phyloP scores from a whole-genome alignment of 805 yeast species.

The Starmerella vitae region DNA sequence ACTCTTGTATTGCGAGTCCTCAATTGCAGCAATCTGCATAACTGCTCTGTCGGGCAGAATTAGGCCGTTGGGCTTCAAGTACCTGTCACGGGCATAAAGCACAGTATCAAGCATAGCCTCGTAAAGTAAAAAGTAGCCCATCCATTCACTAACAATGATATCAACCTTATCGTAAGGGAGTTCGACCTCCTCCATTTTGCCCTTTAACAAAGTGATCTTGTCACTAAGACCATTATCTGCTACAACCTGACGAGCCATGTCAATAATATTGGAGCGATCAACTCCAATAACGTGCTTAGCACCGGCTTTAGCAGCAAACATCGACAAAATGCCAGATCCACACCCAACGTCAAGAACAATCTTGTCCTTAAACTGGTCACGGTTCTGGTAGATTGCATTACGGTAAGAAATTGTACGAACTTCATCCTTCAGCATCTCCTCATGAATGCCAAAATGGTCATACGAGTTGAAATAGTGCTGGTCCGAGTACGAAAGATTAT shows the following conservation, averaged over 20 bases:
- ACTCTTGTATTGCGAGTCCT: slow-evolving; percentile 80
- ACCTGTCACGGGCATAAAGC: slow-evolving; percentile 82
- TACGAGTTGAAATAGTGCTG: slow-evolving; percentile 92
- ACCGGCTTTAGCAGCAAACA: slow-evolving; percentile 98
- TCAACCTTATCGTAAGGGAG: slow-evolving; percentile 83
- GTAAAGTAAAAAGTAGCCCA: slow-evolving; percentile 93
- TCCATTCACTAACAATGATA: slow-evolving; percentile 95
- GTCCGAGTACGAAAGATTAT: slow-evolving; percentile 31
- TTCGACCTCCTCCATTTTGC: slow-evolving; percentile 82
- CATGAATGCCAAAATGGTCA: slow-evolving; percentile 95
- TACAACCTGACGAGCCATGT: slow-evolving; percentile 85
- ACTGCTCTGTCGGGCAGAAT: slow-evolving; percentile 90
- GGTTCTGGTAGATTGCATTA: slow-evolving; percentile 82
- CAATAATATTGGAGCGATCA: slow-evolving; percentile 92
- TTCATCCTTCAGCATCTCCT: slow-evolving; percentile 94
- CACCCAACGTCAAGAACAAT: slow-evolving; percentile 96
- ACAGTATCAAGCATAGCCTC: slow-evolving; percentile 98
- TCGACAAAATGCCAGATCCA: slow-evolving; percentile 93
- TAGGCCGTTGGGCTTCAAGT: slow-evolving; percentile 64
- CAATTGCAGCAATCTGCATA: slow-evolving; percentile 81
- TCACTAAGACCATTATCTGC: slow-evolving; percentile 71
- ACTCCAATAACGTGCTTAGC: slow-evolving; percentile 96
- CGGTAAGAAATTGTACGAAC: slow-evolving; percentile 86
- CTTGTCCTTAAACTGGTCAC: slow-evolving; percentile 79
- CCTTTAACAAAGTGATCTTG: slow-evolving; percentile 76